Evolutionary conservation across 345 rosid genomes (phyloP).

Genomic region (Populus tremula): DNA sequence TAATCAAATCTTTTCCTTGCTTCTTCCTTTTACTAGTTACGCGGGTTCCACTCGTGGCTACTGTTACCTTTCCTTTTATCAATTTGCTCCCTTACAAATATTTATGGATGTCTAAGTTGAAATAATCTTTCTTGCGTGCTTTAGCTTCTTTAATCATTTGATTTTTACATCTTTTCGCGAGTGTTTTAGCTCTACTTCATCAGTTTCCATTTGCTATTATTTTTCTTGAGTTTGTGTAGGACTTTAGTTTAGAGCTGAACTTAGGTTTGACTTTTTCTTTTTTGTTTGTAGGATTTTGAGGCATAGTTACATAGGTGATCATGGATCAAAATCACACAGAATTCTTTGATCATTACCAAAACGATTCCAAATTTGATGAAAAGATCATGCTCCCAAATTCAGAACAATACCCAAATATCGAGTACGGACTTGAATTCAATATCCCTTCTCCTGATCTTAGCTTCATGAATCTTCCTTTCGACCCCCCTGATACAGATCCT

Average conservation of each 20-base stretch:
- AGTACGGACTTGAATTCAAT: slow-evolving; percentile 1
- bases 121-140: not conserved
- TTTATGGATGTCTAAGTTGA: not conserved
- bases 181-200: not conserved
- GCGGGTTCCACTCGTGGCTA: not conserved
- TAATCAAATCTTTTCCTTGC: not conserved
- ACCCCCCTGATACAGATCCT: slow-evolving; percentile 5
- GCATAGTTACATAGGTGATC: not conserved
- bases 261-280: not conserved
- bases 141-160: not conserved
- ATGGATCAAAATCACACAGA: slow-evolving; percentile 19
- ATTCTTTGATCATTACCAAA: not conserved
- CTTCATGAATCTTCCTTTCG: slow-evolving; percentile 14
- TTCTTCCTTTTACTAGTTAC: not conserved
- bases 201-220: not conserved
- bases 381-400: not conserved
- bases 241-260: not conserved
- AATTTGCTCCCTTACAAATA: not conserved
- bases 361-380: slow-evolving; percentile 11
- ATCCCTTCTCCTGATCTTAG: slow-evolving; percentile 16
- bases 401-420: slow-evolving; percentile 4
- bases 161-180: not conserved
- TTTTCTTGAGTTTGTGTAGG: not conserved
- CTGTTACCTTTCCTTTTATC: not conserved
- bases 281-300: not conserved